Base-by-base conservation (phyloP, 2,329 filamentous ascomycete genomes). In the Exophiala viscosa region DNA sequence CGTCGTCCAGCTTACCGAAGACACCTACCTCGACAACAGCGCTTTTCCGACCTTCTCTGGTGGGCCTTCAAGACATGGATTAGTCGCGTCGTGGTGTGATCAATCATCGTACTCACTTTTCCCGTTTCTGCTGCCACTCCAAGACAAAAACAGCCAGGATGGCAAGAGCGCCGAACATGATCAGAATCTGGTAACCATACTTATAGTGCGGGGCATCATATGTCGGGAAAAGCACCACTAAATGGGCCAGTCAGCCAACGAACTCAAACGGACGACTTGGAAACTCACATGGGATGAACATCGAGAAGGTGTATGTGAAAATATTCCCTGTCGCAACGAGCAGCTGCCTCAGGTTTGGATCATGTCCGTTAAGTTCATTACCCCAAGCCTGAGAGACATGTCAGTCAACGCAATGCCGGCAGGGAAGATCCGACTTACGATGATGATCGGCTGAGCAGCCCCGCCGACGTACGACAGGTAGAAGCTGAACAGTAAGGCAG, bases 141-240 rank as follows among this genome's bases (percentile, higher is more conserved):
- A 44, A 18, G 11, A 44, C 17, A 11, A 10, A 28, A 5, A 23
- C 20, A 3, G 9, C 20, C 17, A 44, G 9, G 23, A 44, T 44
- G 14, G 17, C 41, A 11, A 44, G 41, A 23, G 17, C 41, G 2
- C 41, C 14, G 11, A 44, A 23, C 17, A 44, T 23, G 41, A 44
- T 44, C 41, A 44, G 14, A 23, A 44, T 28, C 18, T 44, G 41
- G 31, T 44, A 44, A 3, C 41, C 41, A 31, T 44, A 44, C 18
- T 44, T 44, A 15, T 44, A 44, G 14, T 44, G 41, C 11, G 41
- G 41, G 28, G 41, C 41, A 11, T 44, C 41, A 28, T 44, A 44
- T 14, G 41, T 44, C 10, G 41, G 41, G 20, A 44, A 44, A 23
- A 44, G 41, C 13, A 44, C 41, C 41, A 44, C 41, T 44, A 18